Percentiles rank a stretch among this genome's conserved stretches.
These are phyloP conservation scores for Lycium ferocissimum DNA, from an alignment of 257 asterid genomes.

Conservation along the genomic window DNA sequence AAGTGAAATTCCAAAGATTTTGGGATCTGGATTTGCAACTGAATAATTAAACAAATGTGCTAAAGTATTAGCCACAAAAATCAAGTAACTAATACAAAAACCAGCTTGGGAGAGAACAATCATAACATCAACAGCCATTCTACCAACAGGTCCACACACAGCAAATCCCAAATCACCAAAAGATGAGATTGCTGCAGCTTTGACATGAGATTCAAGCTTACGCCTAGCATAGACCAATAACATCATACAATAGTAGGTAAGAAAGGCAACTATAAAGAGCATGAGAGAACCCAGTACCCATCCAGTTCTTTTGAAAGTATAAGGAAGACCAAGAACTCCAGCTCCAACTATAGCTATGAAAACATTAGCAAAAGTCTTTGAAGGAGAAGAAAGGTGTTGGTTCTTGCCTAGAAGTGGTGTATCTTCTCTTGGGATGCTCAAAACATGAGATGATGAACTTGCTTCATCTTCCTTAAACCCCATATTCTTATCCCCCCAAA, in stretches of 20 bases:
- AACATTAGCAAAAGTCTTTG: slow-evolving; percentile 84
- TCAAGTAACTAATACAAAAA: slow-evolving; percentile 77
- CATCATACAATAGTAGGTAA: slow-evolving; percentile 87
- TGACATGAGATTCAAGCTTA: slow-evolving; percentile 52
- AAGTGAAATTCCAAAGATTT: slow-evolving; percentile 58
- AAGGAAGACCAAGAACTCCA: slow-evolving; percentile 93
- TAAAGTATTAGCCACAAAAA: slow-evolving; percentile 74
- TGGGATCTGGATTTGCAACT: slow-evolving; percentile 41
- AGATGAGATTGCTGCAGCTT: slow-evolving; percentile 54
- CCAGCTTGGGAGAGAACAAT: slow-evolving; percentile 86
- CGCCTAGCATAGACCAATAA: slow-evolving; percentile 65
- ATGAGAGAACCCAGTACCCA: slow-evolving; percentile 66
- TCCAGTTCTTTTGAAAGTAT: slow-evolving; percentile 89
- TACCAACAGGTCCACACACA: slow-evolving; percentile 73
- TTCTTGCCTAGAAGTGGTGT: slow-evolving; percentile 60
- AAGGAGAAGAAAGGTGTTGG: slow-evolving; percentile 62
- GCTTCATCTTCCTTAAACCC: slow-evolving; percentile 46
- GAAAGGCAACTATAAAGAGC: slow-evolving; percentile 64
- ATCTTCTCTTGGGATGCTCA: slow-evolving; percentile 62
- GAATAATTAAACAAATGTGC: slow-evolving; percentile 56
- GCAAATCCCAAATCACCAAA: slow-evolving; percentile 88
- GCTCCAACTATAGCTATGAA: slow-evolving; percentile 88
- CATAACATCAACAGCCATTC: slow-evolving; percentile 78
- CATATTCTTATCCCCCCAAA: not conserved
- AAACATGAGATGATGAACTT: slow-evolving; percentile 59